These are phyloP conservation scores for Dentipellis fragilis DNA, from an alignment of 768 basidiomycete species.

Conservation along the genomic window DNA sequence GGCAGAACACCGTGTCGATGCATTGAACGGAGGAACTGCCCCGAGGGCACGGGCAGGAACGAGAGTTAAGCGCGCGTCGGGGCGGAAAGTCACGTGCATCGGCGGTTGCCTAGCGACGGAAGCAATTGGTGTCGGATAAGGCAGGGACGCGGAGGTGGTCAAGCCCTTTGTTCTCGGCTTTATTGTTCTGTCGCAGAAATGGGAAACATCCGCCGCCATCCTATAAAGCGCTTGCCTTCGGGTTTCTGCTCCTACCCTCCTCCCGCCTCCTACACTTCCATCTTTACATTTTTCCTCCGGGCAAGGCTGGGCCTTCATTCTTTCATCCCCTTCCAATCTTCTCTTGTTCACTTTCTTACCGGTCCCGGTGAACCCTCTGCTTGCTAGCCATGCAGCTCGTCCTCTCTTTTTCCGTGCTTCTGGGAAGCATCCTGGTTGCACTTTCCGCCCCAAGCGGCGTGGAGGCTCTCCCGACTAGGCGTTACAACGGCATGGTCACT, in stretches of 20 bases:
- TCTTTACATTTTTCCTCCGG: background rate
- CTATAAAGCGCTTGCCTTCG: background rate
- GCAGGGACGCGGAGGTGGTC: too few species aligned
- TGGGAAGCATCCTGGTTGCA: conserved; percentile 39
- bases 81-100: too few species aligned
- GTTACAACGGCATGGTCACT: conserved; percentile 26
- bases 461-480: conserved; percentile 33
- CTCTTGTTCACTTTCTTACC: background rate
- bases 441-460: conserved; percentile 24
- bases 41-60: too few species aligned
- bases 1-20: too few species aligned
- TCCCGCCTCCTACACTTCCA: background rate
- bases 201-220: too few species aligned
- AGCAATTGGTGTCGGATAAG: too few species aligned
- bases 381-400: conserved; percentile 44
- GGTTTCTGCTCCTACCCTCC: background rate
- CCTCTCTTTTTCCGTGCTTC: conserved; percentile 39
- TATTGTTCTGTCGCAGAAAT: too few species aligned
- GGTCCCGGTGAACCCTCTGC: conserved; percentile 1
- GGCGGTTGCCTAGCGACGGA: too few species aligned
- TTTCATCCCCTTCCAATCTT: background rate
- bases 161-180: too few species aligned
- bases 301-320: background rate
- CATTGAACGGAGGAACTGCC: too few species aligned
- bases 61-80: too few species aligned